Evolutionary conservation across 345 rosid species (phyloP).

Genomic region (Fremontodendron californicum): DNA sequence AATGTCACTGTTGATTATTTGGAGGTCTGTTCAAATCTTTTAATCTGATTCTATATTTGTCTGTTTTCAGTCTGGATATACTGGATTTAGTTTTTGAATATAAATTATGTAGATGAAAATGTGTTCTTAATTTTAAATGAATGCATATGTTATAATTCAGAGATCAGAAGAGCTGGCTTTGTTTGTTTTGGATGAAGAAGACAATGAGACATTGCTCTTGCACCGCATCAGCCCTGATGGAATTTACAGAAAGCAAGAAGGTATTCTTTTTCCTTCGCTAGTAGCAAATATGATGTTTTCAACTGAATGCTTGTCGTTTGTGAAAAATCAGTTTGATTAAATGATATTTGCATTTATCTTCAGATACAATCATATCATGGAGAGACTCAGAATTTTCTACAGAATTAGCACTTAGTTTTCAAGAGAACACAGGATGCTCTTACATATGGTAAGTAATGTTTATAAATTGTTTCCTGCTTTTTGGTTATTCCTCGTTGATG

Average conservation of each 20-base stretch:
- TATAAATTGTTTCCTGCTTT: slow-evolving; percentile 4
- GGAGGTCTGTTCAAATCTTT: slow-evolving; percentile 54
- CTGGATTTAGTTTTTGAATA: not conserved
- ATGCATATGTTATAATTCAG: slow-evolving; percentile 39
- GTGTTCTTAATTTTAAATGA: slow-evolving; percentile 25
- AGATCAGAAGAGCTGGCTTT: slow-evolving; percentile 71
- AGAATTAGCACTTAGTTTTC: slow-evolving; percentile 96
- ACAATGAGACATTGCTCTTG: slow-evolving; percentile 65
- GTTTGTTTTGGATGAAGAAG: slow-evolving; percentile 85
- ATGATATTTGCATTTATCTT: slow-evolving; percentile 11
- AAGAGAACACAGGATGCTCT: slow-evolving; percentile 90
- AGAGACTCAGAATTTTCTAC: slow-evolving; percentile 86
- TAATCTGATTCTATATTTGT: slow-evolving; percentile 8
- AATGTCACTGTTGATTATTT: slow-evolving; percentile 69
- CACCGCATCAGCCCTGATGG: slow-evolving; percentile 79
- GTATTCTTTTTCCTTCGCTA: slow-evolving; percentile 33
- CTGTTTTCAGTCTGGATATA: not conserved
- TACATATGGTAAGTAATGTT: slow-evolving; percentile 60
- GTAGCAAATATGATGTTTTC: not conserved
- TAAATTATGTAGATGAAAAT: not conserved
- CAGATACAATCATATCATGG: slow-evolving; percentile 98
- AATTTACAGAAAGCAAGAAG: slow-evolving; percentile 86
- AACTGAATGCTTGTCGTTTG: not conserved
- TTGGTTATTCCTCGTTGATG: not conserved
- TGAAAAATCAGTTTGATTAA: slow-evolving; percentile 10